phyloP scores from a whole-genome alignment of 2,329 filamentous ascomycete genomes.

The Tolypocladium tundrense region DNA sequence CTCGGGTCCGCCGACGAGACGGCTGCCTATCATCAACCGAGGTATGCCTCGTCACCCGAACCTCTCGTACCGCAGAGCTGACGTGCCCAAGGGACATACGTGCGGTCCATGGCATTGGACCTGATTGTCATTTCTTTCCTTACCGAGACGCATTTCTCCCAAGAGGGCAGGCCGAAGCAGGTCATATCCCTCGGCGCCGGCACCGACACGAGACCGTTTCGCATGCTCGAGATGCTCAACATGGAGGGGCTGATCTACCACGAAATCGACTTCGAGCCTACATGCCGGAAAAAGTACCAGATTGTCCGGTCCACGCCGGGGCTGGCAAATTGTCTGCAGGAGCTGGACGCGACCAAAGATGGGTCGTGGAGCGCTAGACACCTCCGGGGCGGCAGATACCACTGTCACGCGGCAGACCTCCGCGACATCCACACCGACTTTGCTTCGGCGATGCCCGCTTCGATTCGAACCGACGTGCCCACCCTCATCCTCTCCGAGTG shows the following conservation, averaged over 20 bases:
- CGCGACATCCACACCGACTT: conserved; percentile 37
- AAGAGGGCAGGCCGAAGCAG: conserved; percentile 43
- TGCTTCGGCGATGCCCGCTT: conserved; percentile 1
- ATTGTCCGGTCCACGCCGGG: conserved; percentile 35
- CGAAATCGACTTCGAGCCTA: conserved; percentile 79
- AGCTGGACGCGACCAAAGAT: conserved; percentile 17
- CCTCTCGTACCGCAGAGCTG: not conserved
- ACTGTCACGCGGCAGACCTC: conserved; percentile 60
- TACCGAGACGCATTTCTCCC: conserved; percentile 17
- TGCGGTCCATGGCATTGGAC: conserved; percentile 77
- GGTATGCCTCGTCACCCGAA: conserved; percentile 40
- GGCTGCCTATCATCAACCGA: conserved; percentile 89
- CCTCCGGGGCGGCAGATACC: conserved; percentile 31
- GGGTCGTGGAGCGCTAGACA: conserved; percentile 33
- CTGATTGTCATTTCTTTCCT: conserved; percentile 65
- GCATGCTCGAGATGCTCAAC: conserved; percentile 45
- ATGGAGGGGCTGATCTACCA: conserved; percentile 59
- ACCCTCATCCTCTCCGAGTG: conserved; percentile 90
- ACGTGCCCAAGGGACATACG: conserved; percentile 67
- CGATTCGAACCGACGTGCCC: conserved; percentile 47
- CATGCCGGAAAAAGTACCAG: conserved; percentile 56
- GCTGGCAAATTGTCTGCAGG: conserved; percentile 28
- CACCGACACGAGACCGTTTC: conserved; percentile 82
- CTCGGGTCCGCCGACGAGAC: conserved; percentile 43
- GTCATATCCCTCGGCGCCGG: conserved; percentile 90